Base-by-base conservation (phyloP, 768 basidiomycete genomes). In the Naganishia vaughanmartiniae region DNA sequence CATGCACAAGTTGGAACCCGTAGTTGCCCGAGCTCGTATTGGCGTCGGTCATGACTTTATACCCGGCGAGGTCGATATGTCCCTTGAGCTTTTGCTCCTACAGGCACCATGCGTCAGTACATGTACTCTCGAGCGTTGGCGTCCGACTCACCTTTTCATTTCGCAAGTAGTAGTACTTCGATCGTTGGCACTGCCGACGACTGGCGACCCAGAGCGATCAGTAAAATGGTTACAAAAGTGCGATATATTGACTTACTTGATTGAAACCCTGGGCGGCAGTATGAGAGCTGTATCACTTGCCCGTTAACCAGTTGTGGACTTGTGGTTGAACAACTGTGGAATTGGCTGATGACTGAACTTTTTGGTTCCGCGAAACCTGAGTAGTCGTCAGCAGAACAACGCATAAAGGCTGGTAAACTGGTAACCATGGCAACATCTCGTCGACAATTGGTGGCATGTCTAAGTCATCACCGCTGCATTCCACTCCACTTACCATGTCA, bases 81-180 rank as follows among this genome's bases (percentile, higher is more conserved):
- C 91, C 95, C 83, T 98, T 98, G 81, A 96, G 90, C 76, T 90
- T 90, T 33, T 89, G 90, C 83, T 97, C 94, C 90, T 94, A 74
- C 19, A 55, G 53, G 11, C 34, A n/a, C 46, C 39, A 17, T 11
- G 31, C 42, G 51, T 12, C 26, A 19, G 19, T 48, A 57, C 72
- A 46, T 33, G 84, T 78, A 48, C 67, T 81, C 84, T 84, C 9
- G 34, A 42, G 24, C 42, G 10, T 3, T 9, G 17, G 24, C 9
- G 46, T 24, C n/a, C 19, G 17, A 63, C 60, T 45, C 5, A 63
- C 60, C 42, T 86, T 74, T 75, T 86, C 88, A 75, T 87, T 90
- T 81, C 87, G 87, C 80, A 99, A 80, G 76, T 88, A 90, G 80
- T 98, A 99, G n/a, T n/a, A n/a, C n/a, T n/a, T n/a, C n/a, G n/a